These are phyloP conservation scores for Didymella sp. DNA, from an alignment of 2,329 filamentous ascomycete genomes.

Conservation along the genomic window DNA sequence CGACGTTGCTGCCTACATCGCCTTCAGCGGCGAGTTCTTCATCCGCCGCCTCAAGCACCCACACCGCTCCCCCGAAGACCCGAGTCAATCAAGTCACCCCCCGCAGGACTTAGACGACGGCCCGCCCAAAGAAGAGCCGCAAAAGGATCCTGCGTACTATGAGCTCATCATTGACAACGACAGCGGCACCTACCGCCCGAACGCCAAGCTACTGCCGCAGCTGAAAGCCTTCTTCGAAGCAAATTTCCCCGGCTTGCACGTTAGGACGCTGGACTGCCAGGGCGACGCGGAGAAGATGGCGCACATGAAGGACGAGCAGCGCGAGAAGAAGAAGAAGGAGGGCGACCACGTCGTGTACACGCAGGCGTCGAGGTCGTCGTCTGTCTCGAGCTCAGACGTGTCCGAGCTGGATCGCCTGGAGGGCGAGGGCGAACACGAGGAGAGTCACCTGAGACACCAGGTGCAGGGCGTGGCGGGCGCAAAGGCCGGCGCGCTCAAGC, in stretches of 20 bases:
- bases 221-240: conserved; percentile 72
- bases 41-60: conserved; percentile 71
- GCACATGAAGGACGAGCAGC: conserved; percentile 78
- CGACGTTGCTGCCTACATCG: conserved; percentile 88
- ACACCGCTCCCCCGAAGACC: conserved; percentile 46
- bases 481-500: conserved; percentile 34
- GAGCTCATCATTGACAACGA: conserved; percentile 95
- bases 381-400: conserved; percentile 61
- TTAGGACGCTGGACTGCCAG: conserved; percentile 76
- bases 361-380: conserved; percentile 57
- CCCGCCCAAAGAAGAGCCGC: conserved; percentile 51
- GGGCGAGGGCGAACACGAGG: conserved; percentile 28
- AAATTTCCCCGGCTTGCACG: conserved; percentile 79
- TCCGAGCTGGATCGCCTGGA: conserved; percentile 60
- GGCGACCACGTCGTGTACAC: conserved; percentile 62
- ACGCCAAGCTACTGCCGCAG: conserved; percentile 74
- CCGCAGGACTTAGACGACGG: conserved; percentile 58
- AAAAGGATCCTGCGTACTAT: conserved; percentile 68
- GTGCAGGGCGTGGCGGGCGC: conserved; percentile 35
- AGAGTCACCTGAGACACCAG: conserved; percentile 39
- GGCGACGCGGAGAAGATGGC: conserved; percentile 74
- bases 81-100: conserved; percentile 58
- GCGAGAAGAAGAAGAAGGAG: conserved; percentile 72
- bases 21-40: conserved; percentile 93
- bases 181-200: conserved; percentile 89